Base-by-base conservation (phyloP, 331 rosid species). In the Prunus yedoensis region DNA sequence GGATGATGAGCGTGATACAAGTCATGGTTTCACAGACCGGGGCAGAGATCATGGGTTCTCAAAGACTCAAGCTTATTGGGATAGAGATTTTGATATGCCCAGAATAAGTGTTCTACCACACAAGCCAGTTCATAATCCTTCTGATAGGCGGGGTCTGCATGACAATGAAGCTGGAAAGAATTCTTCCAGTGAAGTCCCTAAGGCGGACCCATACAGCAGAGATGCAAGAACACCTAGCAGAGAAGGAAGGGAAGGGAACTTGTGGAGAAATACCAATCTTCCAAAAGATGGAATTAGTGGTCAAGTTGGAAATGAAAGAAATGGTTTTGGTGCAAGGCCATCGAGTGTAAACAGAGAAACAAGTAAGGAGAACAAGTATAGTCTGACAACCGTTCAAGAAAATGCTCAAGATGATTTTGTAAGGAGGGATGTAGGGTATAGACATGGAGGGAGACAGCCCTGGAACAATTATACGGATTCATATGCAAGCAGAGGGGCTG, bases 1-100 rank as follows among this genome's bases (percentile, higher is more conserved):
- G 43, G 99, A 94, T 69, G 99, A 94, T 75, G 99, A 94, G 82
- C 99, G 99, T 15, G 99, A 94, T 84, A 94, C 97, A 0, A 82
- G 97, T 80, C 87, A 87, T 80, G 88, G 88, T 46, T 83, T 94
- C 32, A 50, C 67, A 17, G 93, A 88, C 76, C 75, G 89, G 67
- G 87, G 84, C 50, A 88, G 96, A 74, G 96, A 92, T 75, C 93
- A 79, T 66, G 89, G 91, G 23, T 83, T 83, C 78, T 51, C 89
- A 5, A 92, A 87, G 78, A 80, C 78, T 2, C 96, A 94, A 58
- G 84, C 89, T 67, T 89, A 69, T 75, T 90, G 97, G 99, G 96
- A 87, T 60, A 78, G 90, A 80, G 90, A 90, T 79, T 86, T 92
- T 74, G 96, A 92, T 80, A 81, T 90, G 86, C 99, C 97, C 30